Evolutionary conservation across 352 stramenopile species (phyloP), one percentile per base, ranked within the genome.

Genomic region (Phytophthora podocarpi): DNA sequence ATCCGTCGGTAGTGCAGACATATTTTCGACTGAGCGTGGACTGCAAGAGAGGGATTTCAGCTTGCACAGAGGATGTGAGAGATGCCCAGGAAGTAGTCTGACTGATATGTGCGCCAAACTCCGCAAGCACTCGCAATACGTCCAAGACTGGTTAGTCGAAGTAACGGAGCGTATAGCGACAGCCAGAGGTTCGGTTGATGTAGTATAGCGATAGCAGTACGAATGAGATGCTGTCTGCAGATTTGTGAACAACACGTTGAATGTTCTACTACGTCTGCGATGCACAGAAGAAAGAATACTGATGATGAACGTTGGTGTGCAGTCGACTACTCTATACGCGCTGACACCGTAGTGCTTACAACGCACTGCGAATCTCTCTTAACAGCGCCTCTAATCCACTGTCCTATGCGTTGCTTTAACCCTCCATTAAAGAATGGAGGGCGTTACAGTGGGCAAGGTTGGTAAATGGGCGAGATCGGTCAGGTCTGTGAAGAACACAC

Each of bases 91-190:
- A 36, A 5, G 8, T 26, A 11, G 48, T 57, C 48, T 55, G 4
- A 36, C 23, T 9, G 35, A 57, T 42, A 15, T 47, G n/a, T 28
- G 24, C 34, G 16, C n/a, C 28, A 23, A 24, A 46, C 37, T 39
- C 37, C n/a, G 34, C 13, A 26, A 28, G 35, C 18, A 46, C 16
- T 39, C 23, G 24, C 48, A 37, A 16, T 31, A 39, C 16, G 15
- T 46, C 7, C 48, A 56, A 36, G 35, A 37, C 48, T 46, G 34
- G 31, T 27, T 55, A 35, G n/a, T 46, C 10, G 24, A 56, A 16
- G 31, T 46, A 56, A 37, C 31, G n/a, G 48, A 56, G 16, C 34
- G 48, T 10, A 24, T 42, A 23, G 16, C 35, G 18, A 15, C 12
- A 36, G 31, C 31, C 31, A 5, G 31, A n/a, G n/a, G n/a, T n/a